Conservation (phyloP, 2,329 filamentous ascomycete genomes). For the Ceratocystis papillata region DNA sequence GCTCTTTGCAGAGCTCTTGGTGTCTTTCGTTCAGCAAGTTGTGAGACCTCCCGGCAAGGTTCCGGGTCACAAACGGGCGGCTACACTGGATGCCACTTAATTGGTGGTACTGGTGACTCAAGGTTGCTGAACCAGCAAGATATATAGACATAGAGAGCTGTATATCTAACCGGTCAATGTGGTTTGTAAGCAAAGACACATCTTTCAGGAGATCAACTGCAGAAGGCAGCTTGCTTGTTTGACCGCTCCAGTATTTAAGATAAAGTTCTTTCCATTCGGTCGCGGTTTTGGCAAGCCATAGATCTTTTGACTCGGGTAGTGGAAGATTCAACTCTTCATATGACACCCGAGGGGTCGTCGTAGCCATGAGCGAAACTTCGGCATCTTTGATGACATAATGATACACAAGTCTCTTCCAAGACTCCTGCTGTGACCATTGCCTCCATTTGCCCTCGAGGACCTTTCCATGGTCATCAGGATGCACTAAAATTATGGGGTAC, state of each 20-base stretch:
- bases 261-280: slow-evolving; percentile 54
- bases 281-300: slow-evolving; percentile 57
- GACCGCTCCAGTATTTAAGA: slow-evolving; percentile 34
- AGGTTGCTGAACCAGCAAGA: slow-evolving; percentile 53
- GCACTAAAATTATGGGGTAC: slow-evolving; percentile 42
- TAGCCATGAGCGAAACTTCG: slow-evolving; percentile 55
- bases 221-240: slow-evolving; percentile 39
- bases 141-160: slow-evolving; percentile 49
- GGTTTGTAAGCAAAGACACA: slow-evolving; percentile 40
- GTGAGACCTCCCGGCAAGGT: slow-evolving; percentile 34
- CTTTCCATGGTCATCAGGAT: slow-evolving; percentile 45
- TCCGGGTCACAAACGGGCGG: slow-evolving; percentile 37
- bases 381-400: slow-evolving; percentile 55
- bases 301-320: slow-evolving; percentile 47
- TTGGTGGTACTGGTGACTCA: slow-evolving; percentile 56
- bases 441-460: slow-evolving; percentile 54
- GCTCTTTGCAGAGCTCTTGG: slow-evolving; percentile 50
- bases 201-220: slow-evolving; percentile 48
- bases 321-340: slow-evolving; percentile 59
- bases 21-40: slow-evolving; percentile 45
- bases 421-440: slow-evolving; percentile 53
- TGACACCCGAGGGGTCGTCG: slow-evolving; percentile 54
- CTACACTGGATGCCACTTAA: slow-evolving; percentile 41
- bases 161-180: slow-evolving; percentile 44
- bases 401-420: slow-evolving; percentile 56